Conservation (phyloP, 495 filamentous ascomycete genomes). For the Aspergillus incahuasiensis region DNA sequence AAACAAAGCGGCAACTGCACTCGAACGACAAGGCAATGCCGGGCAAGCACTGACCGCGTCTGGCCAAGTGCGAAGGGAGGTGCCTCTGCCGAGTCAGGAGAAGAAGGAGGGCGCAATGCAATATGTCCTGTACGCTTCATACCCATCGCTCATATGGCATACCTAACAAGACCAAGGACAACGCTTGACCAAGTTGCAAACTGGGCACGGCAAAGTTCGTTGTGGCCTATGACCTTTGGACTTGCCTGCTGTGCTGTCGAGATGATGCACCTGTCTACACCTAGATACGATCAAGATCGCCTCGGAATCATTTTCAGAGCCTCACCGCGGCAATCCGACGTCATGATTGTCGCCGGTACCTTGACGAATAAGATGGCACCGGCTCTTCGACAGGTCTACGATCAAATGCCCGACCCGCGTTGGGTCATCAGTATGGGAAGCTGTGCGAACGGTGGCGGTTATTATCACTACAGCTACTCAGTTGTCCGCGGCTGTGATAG, state of each 20-base stretch:
- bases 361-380: slow-evolving; percentile 98
- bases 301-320: slow-evolving; percentile 97
- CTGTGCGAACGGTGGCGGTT: slow-evolving; percentile 93
- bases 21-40: slow-evolving; percentile 41
- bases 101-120: slow-evolving; percentile 91
- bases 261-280: slow-evolving; percentile 98
- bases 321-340: slow-evolving; percentile 90
- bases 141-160: not conserved
- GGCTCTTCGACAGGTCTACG: slow-evolving; percentile 89
- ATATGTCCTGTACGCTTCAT: slow-evolving; percentile 80
- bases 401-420: slow-evolving; percentile 95
- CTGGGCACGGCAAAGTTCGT: slow-evolving; percentile 88
- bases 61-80: slow-evolving; percentile 61
- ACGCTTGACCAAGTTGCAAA: slow-evolving; percentile 89
- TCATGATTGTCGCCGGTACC: slow-evolving; percentile 97
- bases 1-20: slow-evolving; percentile 38
- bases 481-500: slow-evolving; percentile 90
- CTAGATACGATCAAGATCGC: slow-evolving; percentile 93
- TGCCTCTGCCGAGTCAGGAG: slow-evolving; percentile 85
- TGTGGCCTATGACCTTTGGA: slow-evolving; percentile 98
- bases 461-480: slow-evolving; percentile 95
- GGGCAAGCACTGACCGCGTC: slow-evolving; percentile 40
- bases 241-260: slow-evolving; percentile 95
- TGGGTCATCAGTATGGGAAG: slow-evolving; percentile 96
- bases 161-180: slow-evolving; percentile 49